These are phyloP conservation scores for Teunomyces pallodes DNA, from an alignment of 805 yeast genomes.

Conservation along the genomic window DNA sequence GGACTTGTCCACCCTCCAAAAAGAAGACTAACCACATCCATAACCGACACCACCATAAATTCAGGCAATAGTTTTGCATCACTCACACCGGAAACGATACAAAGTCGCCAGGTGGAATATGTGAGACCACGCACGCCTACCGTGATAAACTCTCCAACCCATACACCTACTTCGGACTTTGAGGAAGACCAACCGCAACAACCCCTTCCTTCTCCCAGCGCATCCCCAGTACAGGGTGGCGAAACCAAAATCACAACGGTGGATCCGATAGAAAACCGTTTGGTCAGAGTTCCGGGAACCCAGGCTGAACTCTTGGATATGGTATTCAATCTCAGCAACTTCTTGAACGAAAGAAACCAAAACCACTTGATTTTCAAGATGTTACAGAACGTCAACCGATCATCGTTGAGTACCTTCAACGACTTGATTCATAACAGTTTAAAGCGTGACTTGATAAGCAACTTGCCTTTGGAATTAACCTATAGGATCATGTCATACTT, in stretches of 20 bases:
- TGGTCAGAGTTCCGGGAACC: conserved; percentile 16
- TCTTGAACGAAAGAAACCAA: conserved; percentile 45
- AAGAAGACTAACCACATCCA: conserved; percentile 25
- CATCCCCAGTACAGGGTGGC: conserved; percentile 33
- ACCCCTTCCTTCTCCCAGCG: conserved; percentile 69
- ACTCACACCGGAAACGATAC: conserved; percentile 1
- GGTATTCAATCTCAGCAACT: conserved; percentile 30
- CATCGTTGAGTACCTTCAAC: conserved; percentile 59
- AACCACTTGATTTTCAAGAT: conserved; percentile 53
- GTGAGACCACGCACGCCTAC: conserved; percentile 26
- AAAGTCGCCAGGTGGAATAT: neutral
- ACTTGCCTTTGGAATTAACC: conserved; percentile 74
- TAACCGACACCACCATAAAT: conserved; percentile 2
- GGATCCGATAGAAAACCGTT: conserved; percentile 17
- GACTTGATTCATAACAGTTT: conserved; percentile 52
- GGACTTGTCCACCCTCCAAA: conserved; percentile 35
- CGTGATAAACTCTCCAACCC: conserved; percentile 27
- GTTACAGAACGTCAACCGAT: conserved; percentile 56
- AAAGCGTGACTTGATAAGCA: conserved; percentile 67
- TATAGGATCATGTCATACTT: conserved; percentile 61
- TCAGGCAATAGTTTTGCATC: neutral
- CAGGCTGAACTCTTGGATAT: conserved; percentile 41
- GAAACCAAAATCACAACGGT: conserved; percentile 21
- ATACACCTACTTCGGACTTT: conserved; percentile 34
- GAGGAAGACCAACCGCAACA: conserved; percentile 39